Evolutionary conservation across 345 rosid species (phyloP).

Genomic region (Brassica napus): Da-Ae NC_063450.1:52438001-52438500

Average conservation of each 20-base stretch:
- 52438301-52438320: slow-evolving; percentile 47
- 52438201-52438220: slow-evolving; percentile 44
- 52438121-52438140: slow-evolving; percentile 54
- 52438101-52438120: slow-evolving; percentile 50
- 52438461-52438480: slow-evolving; percentile 41
- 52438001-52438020: slow-evolving; percentile 44
- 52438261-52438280: slow-evolving; percentile 48
- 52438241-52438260: slow-evolving; percentile 47
- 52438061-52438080: slow-evolving; percentile 52
- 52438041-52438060: slow-evolving; percentile 44
- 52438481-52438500: slow-evolving; percentile 53
- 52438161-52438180: slow-evolving; percentile 55
- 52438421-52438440: slow-evolving; percentile 54
- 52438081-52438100: slow-evolving; percentile 50
- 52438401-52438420: slow-evolving; percentile 57
- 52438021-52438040: slow-evolving; percentile 62
- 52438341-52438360: slow-evolving; percentile 44
- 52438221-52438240: slow-evolving; percentile 56
- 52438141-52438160: slow-evolving; percentile 53
- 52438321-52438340: slow-evolving; percentile 56
- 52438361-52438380: slow-evolving; percentile 57
- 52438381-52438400: slow-evolving; percentile 52
- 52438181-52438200: slow-evolving; percentile 46
- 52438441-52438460: slow-evolving; percentile 52
- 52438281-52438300: slow-evolving; percentile 49